These are phyloP conservation scores for Pichia sp. DNA, from an alignment of 1,139 yeast species.

Conservation along the genomic window DNA sequence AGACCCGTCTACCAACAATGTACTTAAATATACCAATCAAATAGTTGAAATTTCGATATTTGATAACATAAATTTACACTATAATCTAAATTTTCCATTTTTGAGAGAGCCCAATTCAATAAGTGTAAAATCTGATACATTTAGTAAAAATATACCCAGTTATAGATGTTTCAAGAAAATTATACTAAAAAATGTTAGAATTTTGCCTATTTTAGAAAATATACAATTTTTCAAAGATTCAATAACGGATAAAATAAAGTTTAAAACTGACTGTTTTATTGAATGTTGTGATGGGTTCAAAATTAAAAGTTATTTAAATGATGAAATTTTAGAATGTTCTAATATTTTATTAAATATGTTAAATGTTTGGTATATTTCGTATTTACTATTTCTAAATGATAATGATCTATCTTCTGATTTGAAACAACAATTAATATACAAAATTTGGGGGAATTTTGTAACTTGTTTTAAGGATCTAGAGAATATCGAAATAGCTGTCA, in stretches of 20 bases:
- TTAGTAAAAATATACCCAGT: slow-evolving; percentile 4
- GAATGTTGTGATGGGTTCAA: background rate
- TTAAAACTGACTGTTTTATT: background rate
- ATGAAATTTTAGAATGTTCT: slow-evolving; percentile 1
- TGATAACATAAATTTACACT: background rate
- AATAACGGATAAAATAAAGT: background rate
- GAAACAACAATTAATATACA: background rate
- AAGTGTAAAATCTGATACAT: slow-evolving; percentile 8
- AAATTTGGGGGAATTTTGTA: slow-evolving; percentile 8
- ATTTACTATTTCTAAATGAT: background rate
- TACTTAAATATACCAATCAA: slow-evolving; percentile 15
- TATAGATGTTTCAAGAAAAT: slow-evolving; percentile 14
- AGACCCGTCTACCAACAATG: background rate
- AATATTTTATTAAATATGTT: slow-evolving; percentile 11
- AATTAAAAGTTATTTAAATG: background rate
- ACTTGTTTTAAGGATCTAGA: slow-evolving; percentile 8
- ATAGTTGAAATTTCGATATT: slow-evolving; percentile 15
- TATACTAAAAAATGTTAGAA: slow-evolving; percentile 9
- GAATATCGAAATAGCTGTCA: slow-evolving; percentile 10
- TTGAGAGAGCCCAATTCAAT: slow-evolving; percentile 16
- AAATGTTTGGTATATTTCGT: slow-evolving; percentile 10
- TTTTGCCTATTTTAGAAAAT: slow-evolving; percentile 2
- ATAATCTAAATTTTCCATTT: slow-evolving; percentile 15
- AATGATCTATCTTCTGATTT: background rate
- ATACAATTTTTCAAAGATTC: background rate